Conservation (phyloP, 2,329 filamentous ascomycete species). For the Diplodia scrobiculata region DNA sequence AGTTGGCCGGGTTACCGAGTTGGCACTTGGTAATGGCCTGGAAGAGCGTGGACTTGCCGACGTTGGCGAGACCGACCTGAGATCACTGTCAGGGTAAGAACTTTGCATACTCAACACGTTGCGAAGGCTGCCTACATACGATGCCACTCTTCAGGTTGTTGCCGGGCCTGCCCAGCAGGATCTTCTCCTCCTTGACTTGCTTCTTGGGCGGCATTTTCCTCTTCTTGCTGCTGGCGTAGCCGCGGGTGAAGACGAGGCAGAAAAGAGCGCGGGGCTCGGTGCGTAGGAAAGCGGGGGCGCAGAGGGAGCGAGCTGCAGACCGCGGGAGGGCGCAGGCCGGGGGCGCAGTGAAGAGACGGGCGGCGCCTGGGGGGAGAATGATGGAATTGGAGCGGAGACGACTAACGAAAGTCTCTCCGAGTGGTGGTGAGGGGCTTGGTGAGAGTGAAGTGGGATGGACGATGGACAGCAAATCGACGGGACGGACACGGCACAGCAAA, state of each 20-base stretch:
- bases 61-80: constrained; percentile 96
- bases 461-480: constrained; percentile 8
- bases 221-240: constrained; percentile 56
- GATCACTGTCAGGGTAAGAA: constrained; percentile 50
- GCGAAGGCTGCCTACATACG: constrained; percentile 66
- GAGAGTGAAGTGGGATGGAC: constrained; percentile 26
- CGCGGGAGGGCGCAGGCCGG: constrained; percentile 56
- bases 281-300: constrained; percentile 39
- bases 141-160: constrained; percentile 99
- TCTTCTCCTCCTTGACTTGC: constrained; percentile 82
- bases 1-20: constrained; percentile 98
- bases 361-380: constrained; percentile 44
- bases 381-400: constrained; percentile 34
- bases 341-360: constrained; percentile 49
- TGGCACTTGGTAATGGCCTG: constrained; percentile 98
- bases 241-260: constrained; percentile 50
- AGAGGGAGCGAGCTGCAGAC: constrained; percentile 53
- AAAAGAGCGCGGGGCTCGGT: constrained; percentile 44
- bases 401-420: constrained; percentile 33
- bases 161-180: constrained; percentile 90
- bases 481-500: constrained; percentile 12
- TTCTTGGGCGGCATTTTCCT: constrained; percentile 97
- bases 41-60: constrained; percentile 99
- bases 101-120: constrained; percentile 35
- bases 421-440: not conserved